phyloP scores from a whole-genome alignment of 1,139 yeast species.

The Pichia sp. region DNA sequence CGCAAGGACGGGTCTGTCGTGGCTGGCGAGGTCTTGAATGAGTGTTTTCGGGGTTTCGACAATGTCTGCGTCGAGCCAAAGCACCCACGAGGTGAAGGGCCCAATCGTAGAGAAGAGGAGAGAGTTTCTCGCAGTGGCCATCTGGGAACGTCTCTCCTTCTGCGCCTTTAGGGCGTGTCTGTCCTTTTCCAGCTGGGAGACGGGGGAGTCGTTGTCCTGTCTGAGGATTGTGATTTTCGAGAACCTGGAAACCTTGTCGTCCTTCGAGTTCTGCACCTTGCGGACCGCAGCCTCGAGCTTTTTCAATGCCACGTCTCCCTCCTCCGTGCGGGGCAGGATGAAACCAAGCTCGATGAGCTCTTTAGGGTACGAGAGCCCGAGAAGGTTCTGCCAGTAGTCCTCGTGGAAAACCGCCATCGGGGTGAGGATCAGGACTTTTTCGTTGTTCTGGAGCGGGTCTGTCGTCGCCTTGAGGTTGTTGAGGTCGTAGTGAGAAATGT shows the following conservation, averaged over 20 bases:
- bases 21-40: conserved; percentile 82
- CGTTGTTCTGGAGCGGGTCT: conserved; percentile 67
- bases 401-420: conserved; percentile 85
- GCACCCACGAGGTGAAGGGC: conserved; percentile 88
- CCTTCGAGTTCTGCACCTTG: conserved; percentile 53
- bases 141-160: conserved; percentile 79
- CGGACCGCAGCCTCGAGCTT: conserved; percentile 71
- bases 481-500: conserved; percentile 79
- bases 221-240: conserved; percentile 81
- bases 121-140: conserved; percentile 94
- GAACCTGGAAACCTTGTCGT: conserved; percentile 50
- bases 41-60: conserved; percentile 80
- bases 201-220: conserved; percentile 79
- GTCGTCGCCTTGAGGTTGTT: conserved; percentile 69
- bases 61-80: conserved; percentile 94
- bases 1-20: conserved; percentile 79
- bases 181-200: conserved; percentile 69
- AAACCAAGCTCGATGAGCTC: conserved; percentile 83
- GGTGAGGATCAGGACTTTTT: conserved; percentile 67
- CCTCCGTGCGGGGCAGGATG: conserved; percentile 74
- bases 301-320: conserved; percentile 76
- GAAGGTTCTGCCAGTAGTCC: conserved; percentile 81
- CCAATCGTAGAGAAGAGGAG: conserved; percentile 83
- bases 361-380: conserved; percentile 76
- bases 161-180: conserved; percentile 77